Base-by-base conservation (phyloP, 306 rosid genomes). In the Cucurbita maxima region DNA sequence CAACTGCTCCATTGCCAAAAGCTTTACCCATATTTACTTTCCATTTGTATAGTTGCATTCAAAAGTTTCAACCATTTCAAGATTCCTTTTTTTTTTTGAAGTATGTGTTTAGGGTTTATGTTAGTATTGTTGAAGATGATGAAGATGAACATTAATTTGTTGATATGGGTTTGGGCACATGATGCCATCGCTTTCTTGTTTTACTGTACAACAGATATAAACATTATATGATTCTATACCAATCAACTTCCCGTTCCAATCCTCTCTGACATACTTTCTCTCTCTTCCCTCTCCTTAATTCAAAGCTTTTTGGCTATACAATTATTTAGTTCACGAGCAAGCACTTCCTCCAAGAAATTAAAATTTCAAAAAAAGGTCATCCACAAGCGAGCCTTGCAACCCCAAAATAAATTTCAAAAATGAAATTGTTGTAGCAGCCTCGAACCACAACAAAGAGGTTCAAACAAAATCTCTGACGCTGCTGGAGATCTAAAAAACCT, bases 391-490 rank as follows among this genome's bases (percentile, higher is more conserved):
- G 34, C 34, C 34, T 30, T 30, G 34, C 34, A 30, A 30, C 34
- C 3, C 34, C 34, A 30, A 30, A 30, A 30, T 30, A 30, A 30
- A 30, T 30, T 30, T 30, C 4, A 30, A 72, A 73, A 62, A 81
- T 51, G 50, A 58, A 67, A 67, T 72, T 70, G 62, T 52, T 63
- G 34, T 30, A 30, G 34, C 34, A 30, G 2, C 34, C 34, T 30
- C 34, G 69, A 71, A 77, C 63, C 20, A 79, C 86, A 84, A 83
- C 87, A 83, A 82, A 83, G 7, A 75, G 81, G 62, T 78, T 79
- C 81, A 83, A 80, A 88, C 89, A 88, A 92, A 67, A 76, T 82
- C 75, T 76, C 61, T 25, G 59, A 14, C 47, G 9, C 11, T 74
- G 70, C 55, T 15, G 71, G 77, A 82, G 82, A 76, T 82, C 82